These are phyloP conservation scores for Tothia fuscella DNA, from an alignment of 2,329 filamentous ascomycete species.

Conservation along the genomic window DNA sequence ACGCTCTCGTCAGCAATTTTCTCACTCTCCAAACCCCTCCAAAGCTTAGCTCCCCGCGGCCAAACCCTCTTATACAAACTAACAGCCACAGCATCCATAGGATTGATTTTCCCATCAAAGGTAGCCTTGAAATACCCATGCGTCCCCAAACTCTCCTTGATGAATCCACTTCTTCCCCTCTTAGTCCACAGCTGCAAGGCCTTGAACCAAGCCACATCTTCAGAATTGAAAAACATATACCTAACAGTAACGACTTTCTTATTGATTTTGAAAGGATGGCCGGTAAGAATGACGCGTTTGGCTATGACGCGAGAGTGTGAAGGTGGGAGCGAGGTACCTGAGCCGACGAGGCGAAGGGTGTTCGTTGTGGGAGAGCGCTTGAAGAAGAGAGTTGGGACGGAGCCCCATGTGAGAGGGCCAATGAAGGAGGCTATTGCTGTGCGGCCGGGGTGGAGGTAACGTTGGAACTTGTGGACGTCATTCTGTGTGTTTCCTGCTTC, in stretches of 20 bases:
- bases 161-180: constrained; percentile 73
- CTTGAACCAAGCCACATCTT: constrained; percentile 97
- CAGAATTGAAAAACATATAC: constrained; percentile 99
- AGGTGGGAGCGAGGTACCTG: constrained; percentile 75
- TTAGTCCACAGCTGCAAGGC: constrained; percentile 90
- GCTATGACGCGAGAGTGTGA: constrained; percentile 67
- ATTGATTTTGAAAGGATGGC: constrained; percentile 97
- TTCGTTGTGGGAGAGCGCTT: constrained; percentile 41
- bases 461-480: constrained; percentile 93
- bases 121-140: constrained; percentile 99
- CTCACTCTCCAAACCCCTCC: constrained; percentile 17
- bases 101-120: constrained; percentile 92
- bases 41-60: constrained; percentile 52
- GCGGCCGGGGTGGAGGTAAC: constrained; percentile 81
- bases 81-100: constrained; percentile 85
- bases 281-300: constrained; percentile 87
- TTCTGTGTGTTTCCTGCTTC: constrained; percentile 83
- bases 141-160: constrained; percentile 90
- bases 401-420: constrained; percentile 84
- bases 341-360: constrained; percentile 64
- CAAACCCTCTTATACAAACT: constrained; percentile 47
- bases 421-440: constrained; percentile 83
- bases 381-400: constrained; percentile 84
- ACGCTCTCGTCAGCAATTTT: not conserved
- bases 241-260: constrained; percentile 93